Evolutionary conservation across 331 rosid species (phyloP).

Genomic region (Ulmus americana): DNA sequence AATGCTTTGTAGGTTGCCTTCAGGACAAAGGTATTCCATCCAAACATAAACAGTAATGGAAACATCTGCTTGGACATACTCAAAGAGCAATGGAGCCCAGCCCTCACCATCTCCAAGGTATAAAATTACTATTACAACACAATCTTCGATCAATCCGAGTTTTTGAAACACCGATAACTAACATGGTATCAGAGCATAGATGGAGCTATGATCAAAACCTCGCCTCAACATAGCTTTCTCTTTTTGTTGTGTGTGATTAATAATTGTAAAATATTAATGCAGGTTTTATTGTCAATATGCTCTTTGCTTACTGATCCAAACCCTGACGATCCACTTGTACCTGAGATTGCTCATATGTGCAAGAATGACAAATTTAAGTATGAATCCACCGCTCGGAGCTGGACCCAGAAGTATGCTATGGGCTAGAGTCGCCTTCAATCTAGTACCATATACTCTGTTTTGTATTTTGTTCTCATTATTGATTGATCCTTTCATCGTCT

Average conservation of each 20-base stretch:
- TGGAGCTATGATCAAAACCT: no score
- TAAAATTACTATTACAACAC: no score
- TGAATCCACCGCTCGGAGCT: conserved; percentile 77
- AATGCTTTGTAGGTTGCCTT: conserved; percentile 59
- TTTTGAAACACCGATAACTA: no score
- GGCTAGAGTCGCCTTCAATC: background rate
- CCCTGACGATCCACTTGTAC: conserved; percentile 88
- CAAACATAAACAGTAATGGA: conserved; percentile 77
- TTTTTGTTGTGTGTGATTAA: no score
- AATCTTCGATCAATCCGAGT: no score
- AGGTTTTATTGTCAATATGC: conserved; percentile 81
- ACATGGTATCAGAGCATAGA: no score
- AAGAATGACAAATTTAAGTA: conserved; percentile 63
- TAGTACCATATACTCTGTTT: no score
- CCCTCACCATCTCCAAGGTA: conserved; percentile 93
- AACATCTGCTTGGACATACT: conserved; percentile 86
- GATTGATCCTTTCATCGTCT: background rate
- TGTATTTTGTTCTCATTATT: no score
- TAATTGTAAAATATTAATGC: conserved; percentile 10
- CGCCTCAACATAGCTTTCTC: no score
- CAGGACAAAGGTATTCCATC: conserved; percentile 86
- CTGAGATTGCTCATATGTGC: conserved; percentile 89
- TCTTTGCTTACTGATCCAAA: conserved; percentile 82
- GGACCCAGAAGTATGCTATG: conserved; percentile 93
- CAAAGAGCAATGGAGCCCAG: conserved; percentile 98